Percentiles rank a stretch among this genome's conserved stretches.
These are phyloP conservation scores for Musa schizocarpa DNA, from an alignment of 176 grass and related monocot genomes.

Conservation along the genomic window DNA sequence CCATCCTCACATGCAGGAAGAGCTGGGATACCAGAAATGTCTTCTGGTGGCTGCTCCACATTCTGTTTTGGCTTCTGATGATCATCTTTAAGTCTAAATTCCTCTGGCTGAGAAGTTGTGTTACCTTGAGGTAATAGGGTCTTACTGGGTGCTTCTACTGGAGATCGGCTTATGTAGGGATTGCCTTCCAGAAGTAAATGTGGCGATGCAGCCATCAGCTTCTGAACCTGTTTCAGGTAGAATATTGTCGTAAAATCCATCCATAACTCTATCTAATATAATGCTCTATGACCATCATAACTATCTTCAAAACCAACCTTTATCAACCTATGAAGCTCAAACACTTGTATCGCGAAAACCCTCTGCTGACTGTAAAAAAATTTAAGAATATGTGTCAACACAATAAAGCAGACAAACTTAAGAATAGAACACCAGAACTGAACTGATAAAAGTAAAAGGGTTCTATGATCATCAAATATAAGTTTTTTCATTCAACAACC, in stretches of 20 bases:
- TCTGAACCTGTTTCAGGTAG: constrained; percentile 59
- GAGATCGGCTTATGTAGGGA: constrained; percentile 33
- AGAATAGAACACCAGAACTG: background rate
- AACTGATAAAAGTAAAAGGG: background rate
- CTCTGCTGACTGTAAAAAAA: constrained; percentile 68
- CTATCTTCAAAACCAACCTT: constrained; percentile 43
- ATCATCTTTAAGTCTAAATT: constrained; percentile 22
- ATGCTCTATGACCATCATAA: background rate
- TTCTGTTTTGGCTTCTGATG: constrained; percentile 27
- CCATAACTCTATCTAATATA: background rate
- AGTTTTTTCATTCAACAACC: background rate
- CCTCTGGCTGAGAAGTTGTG: constrained; percentile 26
- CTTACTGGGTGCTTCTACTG: constrained; percentile 27
- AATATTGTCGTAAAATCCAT: constrained; percentile 10
- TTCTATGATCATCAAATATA: background rate
- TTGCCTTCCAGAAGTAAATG: constrained; percentile 65
- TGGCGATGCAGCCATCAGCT: constrained; percentile 69
- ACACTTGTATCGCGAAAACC: constrained; percentile 86
- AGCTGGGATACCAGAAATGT: constrained; percentile 23
- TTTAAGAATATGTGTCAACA: constrained; percentile 15
- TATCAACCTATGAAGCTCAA: constrained; percentile 91
- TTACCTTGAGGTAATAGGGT: constrained; percentile 32
- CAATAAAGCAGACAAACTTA: background rate
- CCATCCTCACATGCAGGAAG: constrained; percentile 32
- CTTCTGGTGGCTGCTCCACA: constrained; percentile 40